Percentiles rank a stretch among this genome's conserved stretches.
Conservation (phyloP, 2,329 filamentous ascomycete genomes). For the Pestalotiopsis sp. region DNA sequence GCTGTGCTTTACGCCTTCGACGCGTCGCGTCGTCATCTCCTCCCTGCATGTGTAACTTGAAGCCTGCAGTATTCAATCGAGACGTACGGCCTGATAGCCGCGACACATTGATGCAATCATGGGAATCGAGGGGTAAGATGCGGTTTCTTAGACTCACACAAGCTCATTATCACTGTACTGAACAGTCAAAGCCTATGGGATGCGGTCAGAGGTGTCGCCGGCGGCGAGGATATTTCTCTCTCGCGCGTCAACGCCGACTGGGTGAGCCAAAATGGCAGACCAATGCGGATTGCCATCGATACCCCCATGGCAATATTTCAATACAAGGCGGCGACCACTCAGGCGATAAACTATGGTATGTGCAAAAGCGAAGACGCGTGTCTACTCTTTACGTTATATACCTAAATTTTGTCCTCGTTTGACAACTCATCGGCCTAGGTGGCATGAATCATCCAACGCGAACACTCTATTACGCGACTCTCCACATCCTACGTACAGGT, state of each 20-base stretch:
- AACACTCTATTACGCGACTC: slow-evolving; percentile 14
- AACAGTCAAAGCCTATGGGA: slow-evolving; percentile 11
- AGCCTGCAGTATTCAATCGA: neutral
- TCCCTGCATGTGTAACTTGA: neutral
- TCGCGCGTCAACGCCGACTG: slow-evolving; percentile 24
- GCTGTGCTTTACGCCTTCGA: neutral
- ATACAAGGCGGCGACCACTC: neutral
- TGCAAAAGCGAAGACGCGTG: neutral
- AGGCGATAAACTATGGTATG: neutral
- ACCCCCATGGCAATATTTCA: slow-evolving; percentile 20
- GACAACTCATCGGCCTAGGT: neutral
- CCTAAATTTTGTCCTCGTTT: neutral
- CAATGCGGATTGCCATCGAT: slow-evolving; percentile 28
- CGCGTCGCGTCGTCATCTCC: neutral
- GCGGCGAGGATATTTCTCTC: slow-evolving; percentile 18
- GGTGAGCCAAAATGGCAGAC: slow-evolving; percentile 21
- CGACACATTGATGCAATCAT: neutral
- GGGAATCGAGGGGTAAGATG: slow-evolving; percentile 16
- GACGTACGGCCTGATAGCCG: neutral
- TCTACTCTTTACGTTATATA: no score
- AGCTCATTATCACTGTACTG: neutral
- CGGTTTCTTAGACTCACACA: neutral
- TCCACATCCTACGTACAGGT: slow-evolving; percentile 10
- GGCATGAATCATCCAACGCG: slow-evolving; percentile 18
- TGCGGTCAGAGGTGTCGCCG: slow-evolving; percentile 17